Conservation (phyloP, 768 basidiomycete genomes). For the Termitomyces sp. region DNA sequence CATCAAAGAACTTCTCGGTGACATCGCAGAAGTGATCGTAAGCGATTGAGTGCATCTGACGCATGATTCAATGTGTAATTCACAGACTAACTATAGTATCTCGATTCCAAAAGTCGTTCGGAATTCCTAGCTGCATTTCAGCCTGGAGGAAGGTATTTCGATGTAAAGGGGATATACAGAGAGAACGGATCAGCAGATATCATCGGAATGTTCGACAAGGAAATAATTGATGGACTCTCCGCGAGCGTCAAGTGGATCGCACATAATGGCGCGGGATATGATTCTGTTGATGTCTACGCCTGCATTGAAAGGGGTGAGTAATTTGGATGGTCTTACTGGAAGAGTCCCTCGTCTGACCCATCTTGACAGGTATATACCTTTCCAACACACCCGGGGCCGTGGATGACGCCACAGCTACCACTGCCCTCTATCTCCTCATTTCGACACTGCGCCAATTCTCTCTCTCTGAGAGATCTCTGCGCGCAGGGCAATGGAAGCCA, state of each 20-base stretch:
- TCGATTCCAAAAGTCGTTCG: constrained; percentile 58
- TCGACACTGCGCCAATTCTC: constrained; percentile 75
- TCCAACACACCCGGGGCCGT: constrained; percentile 92
- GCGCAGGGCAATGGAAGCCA: constrained; percentile 60
- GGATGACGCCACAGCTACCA: constrained; percentile 88
- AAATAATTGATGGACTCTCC: constrained; percentile 68
- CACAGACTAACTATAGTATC: constrained; percentile 24
- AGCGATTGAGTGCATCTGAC: constrained; percentile 26
- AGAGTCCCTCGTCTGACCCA: neutral
- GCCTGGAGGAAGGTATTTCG: constrained; percentile 69
- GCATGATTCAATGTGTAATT: neutral
- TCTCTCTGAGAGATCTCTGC: constrained; percentile 56
- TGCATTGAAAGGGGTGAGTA: constrained; percentile 64
- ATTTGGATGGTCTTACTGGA: neutral
- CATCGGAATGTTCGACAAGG: constrained; percentile 80
- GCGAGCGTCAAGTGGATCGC: constrained; percentile 78
- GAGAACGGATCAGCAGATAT: constrained; percentile 61
- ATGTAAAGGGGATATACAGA: constrained; percentile 74
- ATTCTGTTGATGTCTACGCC: constrained; percentile 76
- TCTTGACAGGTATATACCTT: constrained; percentile 58
- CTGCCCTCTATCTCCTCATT: constrained; percentile 79
- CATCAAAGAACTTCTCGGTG: constrained; percentile 56
- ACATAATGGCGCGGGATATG: constrained; percentile 93
- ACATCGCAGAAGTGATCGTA: constrained; percentile 76
- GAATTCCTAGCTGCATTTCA: constrained; percentile 66